A percentile compares a stretch with the other conserved stretches of the same genome.
phyloP scores from a whole-genome alignment of 164 flowering plant species.

The Houttuynia cordata region DNA sequence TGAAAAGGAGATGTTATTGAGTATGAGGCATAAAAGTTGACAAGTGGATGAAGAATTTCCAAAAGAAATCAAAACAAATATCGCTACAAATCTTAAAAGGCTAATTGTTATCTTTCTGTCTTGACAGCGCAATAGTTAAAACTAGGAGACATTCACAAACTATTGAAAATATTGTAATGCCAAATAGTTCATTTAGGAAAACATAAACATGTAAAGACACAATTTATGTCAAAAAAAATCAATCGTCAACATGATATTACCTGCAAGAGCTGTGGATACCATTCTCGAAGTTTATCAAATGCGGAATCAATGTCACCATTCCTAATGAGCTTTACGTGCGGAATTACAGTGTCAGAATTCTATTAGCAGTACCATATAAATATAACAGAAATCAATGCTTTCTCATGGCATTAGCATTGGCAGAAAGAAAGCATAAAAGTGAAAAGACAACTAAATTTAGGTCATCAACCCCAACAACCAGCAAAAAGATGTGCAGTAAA shows the following conservation, averaged over 20 bases:
- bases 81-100: no score
- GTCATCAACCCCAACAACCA: no score
- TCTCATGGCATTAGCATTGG: no score
- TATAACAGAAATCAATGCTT: no score
- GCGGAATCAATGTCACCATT: constrained; percentile 76
- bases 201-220: background rate
- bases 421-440: no score
- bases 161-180: background rate
- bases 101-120: no score
- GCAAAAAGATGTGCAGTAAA: no score
- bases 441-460: no score
- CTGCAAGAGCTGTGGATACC: constrained; percentile 89
- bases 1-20: background rate
- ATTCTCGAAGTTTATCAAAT: constrained; percentile 49
- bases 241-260: constrained; percentile 20
- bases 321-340: constrained; percentile 62
- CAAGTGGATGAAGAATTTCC: no score
- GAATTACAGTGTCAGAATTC: constrained; percentile 1
- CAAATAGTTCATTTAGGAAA: background rate
- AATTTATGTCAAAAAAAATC: background rate
- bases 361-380: background rate
- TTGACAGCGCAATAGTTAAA: no score
- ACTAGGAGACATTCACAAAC: no score
- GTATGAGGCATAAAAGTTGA: background rate
- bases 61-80: no score